phyloP scores from a whole-genome alignment of 305 asterid species.

The Ilex paraguariensis region DNA sequence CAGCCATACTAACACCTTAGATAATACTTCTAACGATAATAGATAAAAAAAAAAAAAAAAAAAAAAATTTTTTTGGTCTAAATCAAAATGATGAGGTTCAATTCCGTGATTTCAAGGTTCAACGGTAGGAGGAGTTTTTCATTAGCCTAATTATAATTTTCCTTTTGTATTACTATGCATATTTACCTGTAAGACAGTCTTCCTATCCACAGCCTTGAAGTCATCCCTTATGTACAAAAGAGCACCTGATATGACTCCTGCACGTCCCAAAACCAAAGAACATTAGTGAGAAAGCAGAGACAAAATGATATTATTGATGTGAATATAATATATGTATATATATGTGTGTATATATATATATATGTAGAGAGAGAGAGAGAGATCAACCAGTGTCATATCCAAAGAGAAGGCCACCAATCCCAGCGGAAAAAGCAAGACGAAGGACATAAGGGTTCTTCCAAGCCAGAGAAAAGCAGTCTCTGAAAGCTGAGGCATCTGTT shows the following conservation, averaged over 20 bases:
- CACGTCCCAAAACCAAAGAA: conserved; percentile 2
- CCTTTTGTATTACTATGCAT: no score
- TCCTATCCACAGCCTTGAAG: conserved; percentile 29
- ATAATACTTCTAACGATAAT: no score
- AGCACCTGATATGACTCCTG: conserved; percentile 53
- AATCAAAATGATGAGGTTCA: no score
- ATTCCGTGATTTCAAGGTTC: no score
- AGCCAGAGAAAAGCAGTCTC: conserved; percentile 31
- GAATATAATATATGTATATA: not conserved
- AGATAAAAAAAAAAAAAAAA: no score
- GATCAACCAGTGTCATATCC: conserved; percentile 34
- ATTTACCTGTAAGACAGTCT: conserved; percentile 37
- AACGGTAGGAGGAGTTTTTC: no score
- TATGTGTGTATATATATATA: not conserved
- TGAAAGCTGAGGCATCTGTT: conserved; percentile 32
- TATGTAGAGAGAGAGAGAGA: not conserved
- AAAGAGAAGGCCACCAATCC: conserved; percentile 46
- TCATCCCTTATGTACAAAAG: conserved; percentile 45
- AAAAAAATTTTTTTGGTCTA: no score
- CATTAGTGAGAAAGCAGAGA: not conserved
- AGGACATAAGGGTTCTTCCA: conserved; percentile 33
- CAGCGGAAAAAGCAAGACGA: conserved; percentile 45
- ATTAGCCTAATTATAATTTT: no score
- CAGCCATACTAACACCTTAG: no score
- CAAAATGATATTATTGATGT: no score